Evolutionary conservation across 345 rosid species (phyloP).

Genomic region (Triadica sebifera): DNA sequence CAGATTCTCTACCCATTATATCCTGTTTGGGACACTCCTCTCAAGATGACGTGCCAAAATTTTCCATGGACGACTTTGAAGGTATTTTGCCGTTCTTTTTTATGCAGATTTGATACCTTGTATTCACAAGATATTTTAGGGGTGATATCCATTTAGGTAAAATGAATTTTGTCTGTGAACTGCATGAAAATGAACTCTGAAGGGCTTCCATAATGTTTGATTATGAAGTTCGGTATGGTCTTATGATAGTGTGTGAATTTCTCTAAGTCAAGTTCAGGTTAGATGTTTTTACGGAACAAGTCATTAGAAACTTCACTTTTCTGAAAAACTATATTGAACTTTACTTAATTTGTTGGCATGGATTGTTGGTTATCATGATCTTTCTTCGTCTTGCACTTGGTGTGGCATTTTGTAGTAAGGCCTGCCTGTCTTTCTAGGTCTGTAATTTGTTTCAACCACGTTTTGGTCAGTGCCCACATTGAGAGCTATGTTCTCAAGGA

Average conservation of each 20-base stretch:
- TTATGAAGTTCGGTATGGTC: neutral
- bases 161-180: neutral
- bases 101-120: neutral
- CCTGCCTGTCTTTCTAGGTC: neutral
- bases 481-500: neutral
- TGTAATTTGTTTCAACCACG: neutral
- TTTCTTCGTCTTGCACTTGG: neutral
- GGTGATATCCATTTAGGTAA: neutral
- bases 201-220: neutral
- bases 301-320: too few species aligned
- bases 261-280: neutral
- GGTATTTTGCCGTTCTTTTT: conserved; percentile 47
- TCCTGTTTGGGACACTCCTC: conserved; percentile 45
- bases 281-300: neutral
- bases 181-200: neutral
- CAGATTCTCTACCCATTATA: conserved; percentile 43
- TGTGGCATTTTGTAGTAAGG: neutral
- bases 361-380: neutral
- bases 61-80: conserved; percentile 86
- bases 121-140: neutral
- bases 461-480: neutral
- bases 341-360: neutral
- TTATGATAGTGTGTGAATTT: neutral
- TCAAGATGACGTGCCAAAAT: conserved; percentile 44
- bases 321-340: neutral